These are phyloP conservation scores for Aspergillus cristatus DNA, from an alignment of 495 filamentous ascomycete species.

Conservation along the genomic window DNA sequence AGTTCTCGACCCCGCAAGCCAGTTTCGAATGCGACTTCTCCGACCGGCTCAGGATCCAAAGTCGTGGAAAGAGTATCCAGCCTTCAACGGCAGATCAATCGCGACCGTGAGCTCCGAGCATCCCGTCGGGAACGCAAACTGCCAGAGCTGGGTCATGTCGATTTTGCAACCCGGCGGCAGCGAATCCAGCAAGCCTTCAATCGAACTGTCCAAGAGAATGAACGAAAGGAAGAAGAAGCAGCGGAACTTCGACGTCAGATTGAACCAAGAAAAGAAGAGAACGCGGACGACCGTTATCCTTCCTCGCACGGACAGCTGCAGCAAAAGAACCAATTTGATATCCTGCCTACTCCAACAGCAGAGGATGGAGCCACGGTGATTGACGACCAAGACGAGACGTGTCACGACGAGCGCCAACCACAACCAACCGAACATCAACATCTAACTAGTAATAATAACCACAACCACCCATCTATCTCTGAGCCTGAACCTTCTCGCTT, in stretches of 20 bases:
- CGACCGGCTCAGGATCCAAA: conserved; percentile 55
- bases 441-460: too few species aligned
- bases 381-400: conserved; percentile 12
- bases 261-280: conserved; percentile 24
- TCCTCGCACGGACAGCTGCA: conserved; percentile 10
- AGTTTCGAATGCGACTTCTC: conserved; percentile 58
- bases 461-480: too few species aligned
- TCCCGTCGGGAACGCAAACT: conserved; percentile 35
- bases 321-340: not conserved
- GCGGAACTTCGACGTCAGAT: conserved; percentile 35
- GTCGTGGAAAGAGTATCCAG: conserved; percentile 39
- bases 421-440: too few species aligned
- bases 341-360: conserved; percentile 9
- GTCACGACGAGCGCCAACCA: conserved; percentile 5
- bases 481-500: conserved; percentile 3
- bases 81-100: conserved; percentile 26
- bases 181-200: conserved; percentile 74
- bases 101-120: conserved; percentile 21
- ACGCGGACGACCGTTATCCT: conserved; percentile 19
- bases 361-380: conserved; percentile 23
- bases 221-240: conserved; percentile 46
- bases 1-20: conserved; percentile 76
- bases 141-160: conserved; percentile 57
- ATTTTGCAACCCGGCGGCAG: conserved; percentile 69
- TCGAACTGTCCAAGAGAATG: conserved; percentile 60